Evolutionary conservation across 768 basidiomycete genomes (phyloP), one percentile per base, ranked within the genome.

Genomic region (Dioszegia hungarica): DNA sequence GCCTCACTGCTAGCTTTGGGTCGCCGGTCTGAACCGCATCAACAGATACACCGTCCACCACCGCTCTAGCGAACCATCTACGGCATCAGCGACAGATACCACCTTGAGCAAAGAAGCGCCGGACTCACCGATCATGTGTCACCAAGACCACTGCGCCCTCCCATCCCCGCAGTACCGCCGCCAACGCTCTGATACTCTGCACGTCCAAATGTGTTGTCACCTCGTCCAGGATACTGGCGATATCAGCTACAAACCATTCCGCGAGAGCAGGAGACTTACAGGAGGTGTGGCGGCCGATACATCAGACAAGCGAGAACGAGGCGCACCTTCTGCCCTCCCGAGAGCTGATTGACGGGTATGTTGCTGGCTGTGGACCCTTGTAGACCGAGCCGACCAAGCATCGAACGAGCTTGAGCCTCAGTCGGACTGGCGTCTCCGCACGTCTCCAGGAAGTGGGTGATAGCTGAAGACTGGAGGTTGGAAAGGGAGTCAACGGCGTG

Each of bases 191-290:
- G 29, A 86, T 82, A 2, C 84, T 86, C 24, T 81, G 79, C 38
- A 80, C 78, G 69, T 87, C 86, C 39, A 87, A 73, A 74, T 87
- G 86, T n/a, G 85, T 80, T 12, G 86, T 85, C 4, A 85, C 82
- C 68, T 87, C 86, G 57, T 79, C 79, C 22, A 79, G 64, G 0
- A 79, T 72, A 19, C 69, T 70, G 39, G n/a, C n/a, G n/a, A n/a
- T 33, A 3, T 33, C 0, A 34, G 17, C 38, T 41, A 33, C 49
- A 2, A 4, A 17, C 9, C 19, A 14, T 3, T 36, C 8, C 15
- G 17, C 8, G 44, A 6, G 15, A 10, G 34, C n/a, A 46, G 44
- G 15, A 3, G 27, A 60, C 66, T 57, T 15, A 67, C 29, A 85
- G 75, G 4, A 85, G 77, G 59, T 83, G 80, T 5, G 85, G 85